Percentiles rank a stretch among this genome's conserved stretches.
phyloP scores from a whole-genome alignment of 495 filamentous ascomycete species.

The Neurospora sublineolata region DNA sequence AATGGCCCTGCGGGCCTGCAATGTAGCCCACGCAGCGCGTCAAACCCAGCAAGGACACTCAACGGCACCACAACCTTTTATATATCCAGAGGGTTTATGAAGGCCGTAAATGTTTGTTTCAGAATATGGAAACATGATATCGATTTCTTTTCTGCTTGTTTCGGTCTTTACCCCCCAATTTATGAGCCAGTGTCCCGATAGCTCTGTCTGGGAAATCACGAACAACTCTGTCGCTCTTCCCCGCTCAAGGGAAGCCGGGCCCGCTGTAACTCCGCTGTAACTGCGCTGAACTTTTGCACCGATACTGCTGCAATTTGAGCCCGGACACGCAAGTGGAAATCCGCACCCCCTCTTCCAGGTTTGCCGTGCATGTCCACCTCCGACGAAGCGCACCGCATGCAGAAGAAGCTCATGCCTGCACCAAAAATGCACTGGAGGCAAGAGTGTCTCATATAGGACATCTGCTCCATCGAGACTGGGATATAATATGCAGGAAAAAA shows the following conservation, averaged over 20 bases:
- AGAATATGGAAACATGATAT: no score
- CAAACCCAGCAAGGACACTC: neutral
- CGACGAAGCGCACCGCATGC: no score
- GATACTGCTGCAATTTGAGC: neutral
- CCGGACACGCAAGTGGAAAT: neutral
- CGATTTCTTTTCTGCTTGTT: no score
- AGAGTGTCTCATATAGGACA: neutral
- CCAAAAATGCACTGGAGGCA: neutral
- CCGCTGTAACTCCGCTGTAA: neutral
- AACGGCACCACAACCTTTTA: neutral
- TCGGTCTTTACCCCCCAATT: no score
- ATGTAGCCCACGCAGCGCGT: neutral
- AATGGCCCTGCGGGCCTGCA: neutral
- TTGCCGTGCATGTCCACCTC: neutral
- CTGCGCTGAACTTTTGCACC: neutral
- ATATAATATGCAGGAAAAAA: no score
- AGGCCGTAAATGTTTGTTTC: no score
- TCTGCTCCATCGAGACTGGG: neutral
- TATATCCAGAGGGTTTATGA: neutral
- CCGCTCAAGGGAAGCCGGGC: neutral
- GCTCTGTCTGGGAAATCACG: neutral
- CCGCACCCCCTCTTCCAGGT: neutral
- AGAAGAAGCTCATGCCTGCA: no score
- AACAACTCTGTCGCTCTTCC: neutral
- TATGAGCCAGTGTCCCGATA: neutral